Base-by-base conservation (phyloP, 768 basidiomycete species). In the Steccherinum ochraceum region DNA sequence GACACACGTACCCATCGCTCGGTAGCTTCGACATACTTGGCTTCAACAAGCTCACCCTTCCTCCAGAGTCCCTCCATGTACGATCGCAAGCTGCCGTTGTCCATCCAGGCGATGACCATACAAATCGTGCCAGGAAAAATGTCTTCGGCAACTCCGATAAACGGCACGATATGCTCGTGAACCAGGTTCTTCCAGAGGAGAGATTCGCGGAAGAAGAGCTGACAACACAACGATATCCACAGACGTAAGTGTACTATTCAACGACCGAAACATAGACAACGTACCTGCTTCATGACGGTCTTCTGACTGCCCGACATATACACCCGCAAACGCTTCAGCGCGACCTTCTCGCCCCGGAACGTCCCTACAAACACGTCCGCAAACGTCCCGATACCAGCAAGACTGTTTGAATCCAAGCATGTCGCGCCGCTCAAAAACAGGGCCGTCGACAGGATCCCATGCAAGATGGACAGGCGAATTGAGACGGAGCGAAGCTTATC, bases 51-150 rank as follows among this genome's bases (percentile, higher is more conserved):
- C 20, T 16, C 25, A 16, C 40, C n/a, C 4, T 39, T n/a, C 35
- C n/a, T 25, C 23, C 20, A 11, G 11, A 39, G n/a, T 11, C 11
- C 35, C 10, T 10, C 16, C 12, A 13, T n/a, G 45, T 40, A 18
- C 10, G 20, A 11, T 3, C 46, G 12, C 18, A 52, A 7, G 24
- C 21, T 52, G 24, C 51, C 51, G 26, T 52, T 50, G 11, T 18
- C 16, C 51, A 52, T 52, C 51, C 51, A 52, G 2, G 51, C 45
- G 3, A 45, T 27, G 12, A 52, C 51, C 47, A 52, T 46, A 21
- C 51, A 46, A 10, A 48, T 48, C 12, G 4, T 5, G 21, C 19
- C 13, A 12, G 12, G 4, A 7, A 26, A 25, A 20, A 16, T 3
- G 12, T 26, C 19, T 19, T 12, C 13, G 12, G 25, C 11, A 16